Conservation (phyloP, 2,329 filamentous ascomycete species). For the Leptosphaerulina australis region DNA sequence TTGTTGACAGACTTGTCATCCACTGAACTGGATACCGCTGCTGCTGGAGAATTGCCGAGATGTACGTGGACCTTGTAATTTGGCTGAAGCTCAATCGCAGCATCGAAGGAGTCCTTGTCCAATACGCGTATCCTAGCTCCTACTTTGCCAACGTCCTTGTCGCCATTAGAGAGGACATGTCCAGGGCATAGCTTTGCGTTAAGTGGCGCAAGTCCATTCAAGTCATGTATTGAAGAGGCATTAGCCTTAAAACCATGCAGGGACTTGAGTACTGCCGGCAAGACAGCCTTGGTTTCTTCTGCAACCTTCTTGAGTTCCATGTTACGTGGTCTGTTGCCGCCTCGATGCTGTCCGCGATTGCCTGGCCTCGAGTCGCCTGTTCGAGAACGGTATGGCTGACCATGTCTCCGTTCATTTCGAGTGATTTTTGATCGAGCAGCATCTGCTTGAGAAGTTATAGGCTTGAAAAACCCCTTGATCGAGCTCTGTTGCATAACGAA, state of each 20-base stretch:
- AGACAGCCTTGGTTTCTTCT: constrained; percentile 32
- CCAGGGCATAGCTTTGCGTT: constrained; percentile 32
- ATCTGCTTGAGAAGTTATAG: constrained; percentile 3
- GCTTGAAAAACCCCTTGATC: constrained; percentile 30
- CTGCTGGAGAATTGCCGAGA: neutral
- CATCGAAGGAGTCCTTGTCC: constrained; percentile 44
- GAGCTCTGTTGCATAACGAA: constrained; percentile 31
- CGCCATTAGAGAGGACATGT: constrained; percentile 19
- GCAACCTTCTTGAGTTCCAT: constrained; percentile 32
- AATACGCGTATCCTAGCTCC: constrained; percentile 40
- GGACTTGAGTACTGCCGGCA: constrained; percentile 30
- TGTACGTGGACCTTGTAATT: constrained; percentile 22
- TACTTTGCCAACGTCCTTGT: constrained; percentile 24
- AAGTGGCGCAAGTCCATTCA: constrained; percentile 26
- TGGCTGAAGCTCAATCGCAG: constrained; percentile 37
- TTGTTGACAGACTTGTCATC: neutral
- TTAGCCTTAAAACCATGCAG: constrained; percentile 27
- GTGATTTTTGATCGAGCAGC: constrained; percentile 11
- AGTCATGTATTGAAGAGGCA: constrained; percentile 25
- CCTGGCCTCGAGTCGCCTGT: constrained; percentile 1
- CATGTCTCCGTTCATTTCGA: constrained; percentile 15
- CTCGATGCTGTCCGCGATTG: constrained; percentile 19
- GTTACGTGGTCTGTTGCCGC: constrained; percentile 29
- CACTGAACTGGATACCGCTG: neutral
- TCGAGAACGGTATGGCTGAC: constrained; percentile 25